Evolutionary conservation across 23 red algal genomes (phyloP).

Genomic region (Pyropia yezoensis): DNA sequence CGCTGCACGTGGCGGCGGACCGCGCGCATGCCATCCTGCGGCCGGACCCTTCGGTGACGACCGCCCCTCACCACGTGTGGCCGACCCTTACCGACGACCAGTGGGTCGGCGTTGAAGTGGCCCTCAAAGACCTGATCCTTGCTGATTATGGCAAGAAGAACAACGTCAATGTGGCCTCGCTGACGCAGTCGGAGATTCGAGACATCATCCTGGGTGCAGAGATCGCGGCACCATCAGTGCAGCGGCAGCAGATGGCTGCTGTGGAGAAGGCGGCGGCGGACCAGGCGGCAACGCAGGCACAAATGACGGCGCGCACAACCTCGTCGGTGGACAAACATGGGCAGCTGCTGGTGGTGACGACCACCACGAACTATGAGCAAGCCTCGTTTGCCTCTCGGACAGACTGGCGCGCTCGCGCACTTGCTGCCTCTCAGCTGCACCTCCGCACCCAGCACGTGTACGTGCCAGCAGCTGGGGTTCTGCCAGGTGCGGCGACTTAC

Average conservation of each 20-base stretch:
- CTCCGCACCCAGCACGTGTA: conserved; percentile 80
- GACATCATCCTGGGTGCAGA: conserved; percentile 94
- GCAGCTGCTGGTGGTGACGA: conserved; percentile 72
- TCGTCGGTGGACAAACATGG: conserved; percentile 68
- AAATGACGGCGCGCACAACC: conserved; percentile 76
- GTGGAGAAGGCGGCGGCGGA: conserved; percentile 82
- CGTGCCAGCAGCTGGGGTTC: conserved; percentile 46
- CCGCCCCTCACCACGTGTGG: conserved; percentile 82
- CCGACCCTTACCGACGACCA: conserved; percentile 64
- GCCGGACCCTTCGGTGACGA: conserved; percentile 54
- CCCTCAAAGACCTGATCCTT: conserved; percentile 75
- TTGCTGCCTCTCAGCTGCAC: conserved; percentile 74
- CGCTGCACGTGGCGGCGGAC: conserved; percentile 74
- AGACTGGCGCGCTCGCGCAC: conserved; percentile 74
- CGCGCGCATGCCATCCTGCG: conserved; percentile 65
- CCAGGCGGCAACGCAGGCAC: conserved; percentile 35
- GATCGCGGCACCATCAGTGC: conserved; percentile 70
- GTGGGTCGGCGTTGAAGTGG: conserved; percentile 82
- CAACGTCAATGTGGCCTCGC: conserved; percentile 87
- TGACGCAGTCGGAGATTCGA: conserved; percentile 83
- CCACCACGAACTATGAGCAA: conserved; percentile 81
- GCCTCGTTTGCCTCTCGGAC: conserved; percentile 74
- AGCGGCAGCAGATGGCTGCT: conserved; percentile 89
- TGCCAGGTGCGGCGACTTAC: conserved; percentile 35
- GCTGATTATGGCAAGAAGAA: conserved; percentile 97